Base-by-base conservation (phyloP, 2,329 filamentous ascomycete species). In the Aspergillus clavatus region DNA sequence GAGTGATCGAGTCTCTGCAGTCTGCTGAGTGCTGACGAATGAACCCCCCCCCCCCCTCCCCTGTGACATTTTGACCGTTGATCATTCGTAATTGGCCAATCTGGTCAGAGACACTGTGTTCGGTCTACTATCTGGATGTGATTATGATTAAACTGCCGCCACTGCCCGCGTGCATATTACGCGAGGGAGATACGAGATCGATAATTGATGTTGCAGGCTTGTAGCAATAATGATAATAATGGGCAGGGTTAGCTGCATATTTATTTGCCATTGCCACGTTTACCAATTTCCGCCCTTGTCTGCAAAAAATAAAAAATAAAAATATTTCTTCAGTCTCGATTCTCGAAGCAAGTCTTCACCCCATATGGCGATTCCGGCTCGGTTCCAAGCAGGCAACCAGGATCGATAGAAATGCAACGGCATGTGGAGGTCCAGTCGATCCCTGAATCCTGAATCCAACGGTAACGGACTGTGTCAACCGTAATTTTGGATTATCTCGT, bases 381-480 rank as follows among this genome's bases (percentile, higher is more conserved):
- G 31, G 35, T 29, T 42, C 29, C 42, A 39, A 45, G 27, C 38
- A 49, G 44, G 26, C 44, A 42, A 50, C 42, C 43, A 52, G 50
- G 50, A 52, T 52, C 50, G 48, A 48, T 51, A 42, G 51, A 52
- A 52, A 42, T 48, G 50, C 45, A 41, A 50, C 45, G 39, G 45
- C 50, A 52, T 45, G 50, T 50, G 50, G 50, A 48, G 46, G 29
- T 39, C 42, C 38, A 39, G 45, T 37, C 42, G 50, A 52, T 52
- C 50, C 40, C 36, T 40, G 16, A 46, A 52, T 47, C 47, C 50
- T 50, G 44, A 43, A 31, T 48, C 33, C 44, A n/a, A n/a, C n/a
- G n/a, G n/a, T n/a, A n/a, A n/a, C n/a, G n/a, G n/a, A n/a, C n/a
- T n/a, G n/a, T n/a, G n/a, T 42, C 36, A 33, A 21, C 43, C 14